These are phyloP conservation scores for Termitomyces sp. DNA, from an alignment of 1,284 basidiomycete species.

Conservation along the genomic window DNA sequence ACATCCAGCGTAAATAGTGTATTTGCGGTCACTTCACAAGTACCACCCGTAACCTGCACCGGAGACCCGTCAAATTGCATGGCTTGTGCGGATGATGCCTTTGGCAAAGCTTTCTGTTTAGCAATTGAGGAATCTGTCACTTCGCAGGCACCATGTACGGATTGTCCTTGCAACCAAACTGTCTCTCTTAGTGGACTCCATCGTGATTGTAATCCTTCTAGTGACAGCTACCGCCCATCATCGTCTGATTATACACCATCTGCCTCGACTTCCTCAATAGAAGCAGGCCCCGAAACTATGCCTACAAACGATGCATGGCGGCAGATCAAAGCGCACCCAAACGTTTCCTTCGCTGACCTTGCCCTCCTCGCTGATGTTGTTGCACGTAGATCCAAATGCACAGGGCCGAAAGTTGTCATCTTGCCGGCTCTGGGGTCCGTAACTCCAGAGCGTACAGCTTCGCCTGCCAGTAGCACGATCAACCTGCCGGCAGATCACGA, in stretches of 20 bases:
- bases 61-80: slow-evolving; percentile 59
- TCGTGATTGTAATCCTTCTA: slow-evolving; percentile 9
- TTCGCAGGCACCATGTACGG: slow-evolving; percentile 42
- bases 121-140: slow-evolving; percentile 63
- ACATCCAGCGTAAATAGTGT: slow-evolving; percentile 39
- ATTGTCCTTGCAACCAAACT: slow-evolving; percentile 41
- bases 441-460: slow-evolving; percentile 38
- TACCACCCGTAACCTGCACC: slow-evolving; percentile 29
- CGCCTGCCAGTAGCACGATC: slow-evolving; percentile 25
- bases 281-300: slow-evolving; percentile 48
- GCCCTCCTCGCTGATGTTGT: slow-evolving; percentile 84
- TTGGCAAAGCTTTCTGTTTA: slow-evolving; percentile 83
- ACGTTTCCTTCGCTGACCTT: slow-evolving; percentile 78
- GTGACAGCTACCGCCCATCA: slow-evolving; percentile 13
- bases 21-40: slow-evolving; percentile 36
- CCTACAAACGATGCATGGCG: slow-evolving; percentile 83
- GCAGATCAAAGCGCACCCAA: slow-evolving; percentile 84
- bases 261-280: slow-evolving; percentile 5
- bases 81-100: slow-evolving; percentile 76
- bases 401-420: slow-evolving; percentile 65
- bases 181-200: slow-evolving; percentile 13
- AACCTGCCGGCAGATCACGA: slow-evolving; percentile 20
- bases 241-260: background rate
- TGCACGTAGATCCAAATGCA: slow-evolving; percentile 74
- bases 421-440: slow-evolving; percentile 50